phyloP scores from a whole-genome alignment of 192 early-diverging fungal genomes.

The Podila epicladia region DNA sequence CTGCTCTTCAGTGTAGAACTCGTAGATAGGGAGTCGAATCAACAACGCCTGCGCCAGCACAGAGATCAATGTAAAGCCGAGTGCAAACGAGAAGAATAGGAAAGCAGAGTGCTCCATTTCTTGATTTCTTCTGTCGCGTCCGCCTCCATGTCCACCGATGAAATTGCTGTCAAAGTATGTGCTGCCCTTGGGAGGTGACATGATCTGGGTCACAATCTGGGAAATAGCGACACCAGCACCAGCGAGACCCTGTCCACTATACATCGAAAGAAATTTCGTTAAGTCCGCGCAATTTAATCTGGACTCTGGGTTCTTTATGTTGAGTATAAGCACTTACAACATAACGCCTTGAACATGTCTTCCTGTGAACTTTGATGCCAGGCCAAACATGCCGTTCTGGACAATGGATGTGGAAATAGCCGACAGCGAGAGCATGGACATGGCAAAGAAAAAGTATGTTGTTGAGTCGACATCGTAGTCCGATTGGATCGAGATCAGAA shows the following conservation, averaged over 20 bases:
- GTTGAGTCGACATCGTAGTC: conserved; percentile 56
- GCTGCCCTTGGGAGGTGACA: conserved; percentile 35
- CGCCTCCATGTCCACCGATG: conserved; percentile 8
- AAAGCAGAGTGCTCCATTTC: conserved; percentile 53
- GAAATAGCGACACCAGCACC: conserved; percentile 73
- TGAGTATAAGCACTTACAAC: conserved; percentile 53
- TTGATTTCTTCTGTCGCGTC: conserved; percentile 17
- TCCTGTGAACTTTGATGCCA: conserved; percentile 75
- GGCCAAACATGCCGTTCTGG: conserved; percentile 75
- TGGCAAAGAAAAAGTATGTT: conserved; percentile 69
- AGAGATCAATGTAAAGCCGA: conserved; percentile 50
- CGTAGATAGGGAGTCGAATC: conserved; percentile 53
- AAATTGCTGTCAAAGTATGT: conserved; percentile 13
- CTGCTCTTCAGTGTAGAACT: conserved; percentile 39
- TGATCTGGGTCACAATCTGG: conserved; percentile 68
- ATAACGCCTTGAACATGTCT: conserved; percentile 77
- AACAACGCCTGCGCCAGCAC: conserved; percentile 52
- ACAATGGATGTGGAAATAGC: conserved; percentile 71
- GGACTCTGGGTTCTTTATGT: background rate
- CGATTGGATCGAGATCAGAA: conserved; percentile 59
- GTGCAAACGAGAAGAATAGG: conserved; percentile 61
- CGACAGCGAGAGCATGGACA: conserved; percentile 64
- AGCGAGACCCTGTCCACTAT: conserved; percentile 68
- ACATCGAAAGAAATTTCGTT: background rate
- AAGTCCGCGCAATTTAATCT: too few relatives aligned